These are phyloP conservation scores for Cyberlindnera meyerae DNA, from an alignment of 805 yeast species.

Conservation along the genomic window DNA sequence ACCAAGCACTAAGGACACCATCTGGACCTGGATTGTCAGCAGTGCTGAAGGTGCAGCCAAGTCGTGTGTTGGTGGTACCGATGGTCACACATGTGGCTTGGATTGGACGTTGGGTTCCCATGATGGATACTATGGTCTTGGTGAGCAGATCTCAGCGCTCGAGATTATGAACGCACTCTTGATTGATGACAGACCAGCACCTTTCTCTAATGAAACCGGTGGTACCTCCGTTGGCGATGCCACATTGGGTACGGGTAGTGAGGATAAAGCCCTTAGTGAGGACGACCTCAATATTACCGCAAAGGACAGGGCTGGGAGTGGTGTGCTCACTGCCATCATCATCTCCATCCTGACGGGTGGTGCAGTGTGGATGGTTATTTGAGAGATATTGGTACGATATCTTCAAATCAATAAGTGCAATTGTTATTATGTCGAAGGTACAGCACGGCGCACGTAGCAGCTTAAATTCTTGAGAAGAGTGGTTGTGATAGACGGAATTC, in stretches of 20 bases:
- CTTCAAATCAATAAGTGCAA: not conserved
- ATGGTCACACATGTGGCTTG: slow-evolving; percentile 72
- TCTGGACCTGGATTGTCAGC: slow-evolving; percentile 37
- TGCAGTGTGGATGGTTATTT: slow-evolving; percentile 74
- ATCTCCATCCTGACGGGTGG: slow-evolving; percentile 58
- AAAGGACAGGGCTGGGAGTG: slow-evolving; percentile 86
- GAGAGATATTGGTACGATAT: no score
- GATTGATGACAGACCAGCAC: slow-evolving; percentile 42
- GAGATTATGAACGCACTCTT: slow-evolving; percentile 54
- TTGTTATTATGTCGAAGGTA: no score
- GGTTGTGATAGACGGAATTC: no score
- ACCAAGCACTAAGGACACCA: slow-evolving; percentile 42
- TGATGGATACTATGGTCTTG: slow-evolving; percentile 68
- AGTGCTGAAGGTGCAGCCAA: slow-evolving; percentile 66
- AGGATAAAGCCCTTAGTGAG: slow-evolving; percentile 31
- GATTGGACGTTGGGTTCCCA: slow-evolving; percentile 55
- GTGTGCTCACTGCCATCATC: slow-evolving; percentile 74
- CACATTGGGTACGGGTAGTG: slow-evolving; percentile 43
- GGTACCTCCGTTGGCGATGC: slow-evolving; percentile 55
- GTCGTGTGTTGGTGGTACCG: slow-evolving; percentile 69
- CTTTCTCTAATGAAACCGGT: slow-evolving; percentile 47
- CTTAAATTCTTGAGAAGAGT: no score
- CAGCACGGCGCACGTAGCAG: no score
- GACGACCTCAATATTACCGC: slow-evolving; percentile 44
- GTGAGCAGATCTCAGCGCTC: slow-evolving; percentile 74